These are phyloP conservation scores for Flagelloscypha sp. DNA, from an alignment of 768 basidiomycete species.

Conservation along the genomic window DNA sequence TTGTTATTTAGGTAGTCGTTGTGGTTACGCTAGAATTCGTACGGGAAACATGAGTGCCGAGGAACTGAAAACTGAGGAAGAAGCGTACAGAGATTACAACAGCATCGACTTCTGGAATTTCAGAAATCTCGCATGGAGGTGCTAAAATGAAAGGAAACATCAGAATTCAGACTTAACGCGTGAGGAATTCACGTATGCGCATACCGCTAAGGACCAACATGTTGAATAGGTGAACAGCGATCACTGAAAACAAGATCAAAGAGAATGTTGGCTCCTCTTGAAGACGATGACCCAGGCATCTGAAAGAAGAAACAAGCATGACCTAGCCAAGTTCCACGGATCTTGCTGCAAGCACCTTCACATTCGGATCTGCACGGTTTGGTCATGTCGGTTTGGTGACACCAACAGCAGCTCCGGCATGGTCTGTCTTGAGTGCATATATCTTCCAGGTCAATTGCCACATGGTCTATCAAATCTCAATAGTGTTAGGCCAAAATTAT, in stretches of 20 bases:
- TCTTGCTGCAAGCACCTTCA: no score
- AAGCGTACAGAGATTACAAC: constrained; percentile 38
- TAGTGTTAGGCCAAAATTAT: no score
- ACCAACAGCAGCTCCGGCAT: no score
- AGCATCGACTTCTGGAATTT: constrained; percentile 41
- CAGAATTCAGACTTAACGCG: constrained; percentile 7
- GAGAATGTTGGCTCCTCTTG: constrained; percentile 36
- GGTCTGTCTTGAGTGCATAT: no score
- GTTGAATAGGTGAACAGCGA: constrained; percentile 40
- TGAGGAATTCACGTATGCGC: constrained; percentile 29
- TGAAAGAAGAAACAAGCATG: constrained; percentile 50
- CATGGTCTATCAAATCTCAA: no score
- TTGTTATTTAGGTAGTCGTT: no score
- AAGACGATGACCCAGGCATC: constrained; percentile 27
- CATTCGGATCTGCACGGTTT: no score
- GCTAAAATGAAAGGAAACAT: constrained; percentile 14
- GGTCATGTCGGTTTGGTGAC: no score
- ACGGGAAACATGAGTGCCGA: no score
- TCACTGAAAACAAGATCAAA: constrained; percentile 49
- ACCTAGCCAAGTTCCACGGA: constrained; percentile 48
- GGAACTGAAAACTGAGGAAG: not conserved
- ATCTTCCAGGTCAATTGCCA: no score
- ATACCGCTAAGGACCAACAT: constrained; percentile 37
- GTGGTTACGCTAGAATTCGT: constrained; percentile 40
- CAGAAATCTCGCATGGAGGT: constrained; percentile 28